Evolutionary conservation across 1,139 yeast species (phyloP).

Genomic region (Candida sanyaensis): DNA sequence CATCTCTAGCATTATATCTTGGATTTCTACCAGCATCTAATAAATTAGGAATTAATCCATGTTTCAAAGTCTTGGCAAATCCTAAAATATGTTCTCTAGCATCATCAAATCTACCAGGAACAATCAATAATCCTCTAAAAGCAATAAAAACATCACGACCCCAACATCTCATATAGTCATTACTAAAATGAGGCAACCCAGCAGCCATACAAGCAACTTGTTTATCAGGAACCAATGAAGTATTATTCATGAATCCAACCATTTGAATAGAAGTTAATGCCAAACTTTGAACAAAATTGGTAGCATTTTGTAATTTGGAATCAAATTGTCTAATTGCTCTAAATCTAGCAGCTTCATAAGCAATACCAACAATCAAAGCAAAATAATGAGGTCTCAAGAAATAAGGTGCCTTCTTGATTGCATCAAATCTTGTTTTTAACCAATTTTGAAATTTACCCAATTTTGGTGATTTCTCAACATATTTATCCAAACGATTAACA

Average conservation of each 20-base stretch:
- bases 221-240: conserved; percentile 70
- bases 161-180: conserved; percentile 96
- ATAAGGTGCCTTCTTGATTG: conserved; percentile 67
- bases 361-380: conserved; percentile 74
- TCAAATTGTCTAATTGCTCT: conserved; percentile 64
- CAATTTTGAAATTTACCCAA: conserved; percentile 61
- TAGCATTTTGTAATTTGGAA: conserved; percentile 55
- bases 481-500: conserved; percentile 61
- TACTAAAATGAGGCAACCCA: conserved; percentile 92
- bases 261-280: conserved; percentile 86
- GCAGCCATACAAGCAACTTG: conserved; percentile 85
- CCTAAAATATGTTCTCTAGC: conserved; percentile 82
- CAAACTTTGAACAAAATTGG: conserved; percentile 75
- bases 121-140: conserved; percentile 75
- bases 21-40: conserved; percentile 94
- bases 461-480: conserved; percentile 43
- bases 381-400: conserved; percentile 86
- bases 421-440: conserved; percentile 67
- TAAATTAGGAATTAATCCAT: conserved; percentile 91
- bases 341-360: conserved; percentile 77
- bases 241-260: conserved; percentile 73
- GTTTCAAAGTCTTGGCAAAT: conserved; percentile 90
- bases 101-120: conserved; percentile 75
- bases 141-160: conserved; percentile 95
- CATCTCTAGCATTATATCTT: conserved; percentile 94